phyloP scores from a whole-genome alignment of 768 basidiomycete species.

The Rhizopogon vesiculosus region DNA sequence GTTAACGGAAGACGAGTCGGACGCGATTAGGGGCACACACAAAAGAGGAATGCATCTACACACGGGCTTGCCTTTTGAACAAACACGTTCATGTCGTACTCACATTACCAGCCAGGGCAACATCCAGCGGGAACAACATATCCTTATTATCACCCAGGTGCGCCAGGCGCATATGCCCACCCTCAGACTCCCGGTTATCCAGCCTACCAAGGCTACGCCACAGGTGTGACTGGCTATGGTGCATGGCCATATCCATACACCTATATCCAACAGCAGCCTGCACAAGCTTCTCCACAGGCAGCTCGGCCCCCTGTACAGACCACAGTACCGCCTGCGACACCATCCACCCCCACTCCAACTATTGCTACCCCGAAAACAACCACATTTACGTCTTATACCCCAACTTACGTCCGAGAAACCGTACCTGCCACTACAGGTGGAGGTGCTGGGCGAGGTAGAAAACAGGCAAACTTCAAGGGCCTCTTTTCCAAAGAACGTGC shows the following conservation, averaged over 20 bases:
- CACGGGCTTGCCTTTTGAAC: constrained; percentile 1
- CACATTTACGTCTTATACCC: constrained; percentile 55
- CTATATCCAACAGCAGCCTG: constrained; percentile 44
- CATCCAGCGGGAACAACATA: constrained; percentile 50
- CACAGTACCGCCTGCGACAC: constrained; percentile 20
- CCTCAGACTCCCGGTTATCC: constrained; percentile 44
- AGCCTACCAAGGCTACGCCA: constrained; percentile 45
- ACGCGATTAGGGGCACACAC: background rate
- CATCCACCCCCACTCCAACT: constrained; percentile 26
- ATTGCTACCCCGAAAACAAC: constrained; percentile 32
- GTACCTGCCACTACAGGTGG: constrained; percentile 35
- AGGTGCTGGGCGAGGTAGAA: constrained; percentile 46
- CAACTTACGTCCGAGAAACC: constrained; percentile 46
- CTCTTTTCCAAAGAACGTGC: constrained; percentile 78
- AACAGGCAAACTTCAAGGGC: constrained; percentile 67
- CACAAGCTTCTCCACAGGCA: constrained; percentile 20
- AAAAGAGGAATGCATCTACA: background rate
- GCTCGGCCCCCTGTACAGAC: constrained; percentile 25
- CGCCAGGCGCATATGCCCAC: constrained; percentile 35
- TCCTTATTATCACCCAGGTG: constrained; percentile 51
- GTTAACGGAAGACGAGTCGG: too few relatives aligned
- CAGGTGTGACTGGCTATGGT: constrained; percentile 66
- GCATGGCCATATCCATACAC: constrained; percentile 67
- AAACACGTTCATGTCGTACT: constrained; percentile 25
- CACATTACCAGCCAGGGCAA: constrained; percentile 28